Percentiles rank a stretch among this genome's conserved stretches.
Conservation (phyloP, 805 yeast genomes). For the Cyberlindnera euphorbiae region DNA sequence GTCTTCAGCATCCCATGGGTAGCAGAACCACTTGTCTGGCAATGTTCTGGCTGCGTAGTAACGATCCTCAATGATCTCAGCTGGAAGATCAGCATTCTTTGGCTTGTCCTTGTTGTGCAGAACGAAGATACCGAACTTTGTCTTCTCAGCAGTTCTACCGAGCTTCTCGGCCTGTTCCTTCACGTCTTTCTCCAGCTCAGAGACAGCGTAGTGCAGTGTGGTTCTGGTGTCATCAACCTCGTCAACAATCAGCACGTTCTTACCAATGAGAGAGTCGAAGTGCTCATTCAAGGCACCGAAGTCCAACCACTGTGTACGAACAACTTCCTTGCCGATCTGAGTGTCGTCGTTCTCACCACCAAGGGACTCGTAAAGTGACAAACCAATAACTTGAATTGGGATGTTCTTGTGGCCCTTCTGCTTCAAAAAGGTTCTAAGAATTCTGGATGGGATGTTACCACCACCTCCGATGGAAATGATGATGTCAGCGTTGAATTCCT, state of each 20-base stretch:
- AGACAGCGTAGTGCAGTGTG: slow-evolving; percentile 77
- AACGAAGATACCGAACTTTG: slow-evolving; percentile 72
- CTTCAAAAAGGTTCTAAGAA: slow-evolving; percentile 58
- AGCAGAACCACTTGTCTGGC: slow-evolving; percentile 79
- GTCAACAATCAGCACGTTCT: slow-evolving; percentile 76
- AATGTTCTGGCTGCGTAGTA: slow-evolving; percentile 73
- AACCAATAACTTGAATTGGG: slow-evolving; percentile 67
- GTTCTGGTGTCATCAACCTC: slow-evolving; percentile 94
- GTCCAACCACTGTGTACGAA: slow-evolving; percentile 89
- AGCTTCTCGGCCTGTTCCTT: slow-evolving; percentile 52
- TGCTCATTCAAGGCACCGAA: slow-evolving; percentile 66
- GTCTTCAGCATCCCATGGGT: slow-evolving; percentile 86
- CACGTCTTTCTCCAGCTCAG: slow-evolving; percentile 61
- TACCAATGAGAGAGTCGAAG: slow-evolving; percentile 74
- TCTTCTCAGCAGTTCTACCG: slow-evolving; percentile 54
- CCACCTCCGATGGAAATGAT: slow-evolving; percentile 72
- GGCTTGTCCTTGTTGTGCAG: slow-evolving; percentile 80
- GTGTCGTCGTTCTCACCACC: slow-evolving; percentile 38
- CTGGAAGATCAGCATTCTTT: slow-evolving; percentile 70
- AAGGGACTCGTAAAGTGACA: slow-evolving; percentile 58
- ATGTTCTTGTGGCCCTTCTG: slow-evolving; percentile 57
- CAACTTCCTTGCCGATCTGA: slow-evolving; percentile 70
- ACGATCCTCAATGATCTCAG: slow-evolving; percentile 52
- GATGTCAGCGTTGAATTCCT: slow-evolving; percentile 43
- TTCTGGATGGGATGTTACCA: slow-evolving; percentile 61